Evolutionary conservation across 768 basidiomycete genomes (phyloP).

Genomic region (Boletus rubropictus): DNA sequence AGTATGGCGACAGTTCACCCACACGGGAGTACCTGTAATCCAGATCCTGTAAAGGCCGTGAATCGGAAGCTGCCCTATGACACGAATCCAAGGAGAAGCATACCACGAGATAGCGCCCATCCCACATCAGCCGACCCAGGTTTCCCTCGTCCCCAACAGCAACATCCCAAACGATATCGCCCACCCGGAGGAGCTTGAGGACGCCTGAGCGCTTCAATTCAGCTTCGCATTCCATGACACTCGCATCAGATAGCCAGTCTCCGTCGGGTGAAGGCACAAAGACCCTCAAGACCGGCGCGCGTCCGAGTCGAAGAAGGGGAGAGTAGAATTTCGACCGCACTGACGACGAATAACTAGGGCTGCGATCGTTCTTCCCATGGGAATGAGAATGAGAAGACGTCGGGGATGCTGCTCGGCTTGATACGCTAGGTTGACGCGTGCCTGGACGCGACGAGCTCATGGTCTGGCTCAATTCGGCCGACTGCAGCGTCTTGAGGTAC

Average conservation of each 20-base stretch:
- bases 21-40: constrained; percentile 74
- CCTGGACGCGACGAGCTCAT: constrained; percentile 9
- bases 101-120: constrained; percentile 83
- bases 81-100: constrained; percentile 27
- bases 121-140: constrained; percentile 79
- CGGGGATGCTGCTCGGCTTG: constrained; percentile 65
- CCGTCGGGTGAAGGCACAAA: constrained; percentile 86
- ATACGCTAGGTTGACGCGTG: constrained; percentile 36
- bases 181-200: constrained; percentile 54
- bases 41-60: constrained; percentile 53
- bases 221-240: constrained; percentile 75
- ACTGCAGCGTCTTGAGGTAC: constrained; percentile 14
- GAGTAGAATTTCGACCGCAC: constrained; percentile 47
- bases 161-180: constrained; percentile 84
- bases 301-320: constrained; percentile 61
- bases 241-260: constrained; percentile 78
- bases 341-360: constrained; percentile 21
- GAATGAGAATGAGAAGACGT: constrained; percentile 40
- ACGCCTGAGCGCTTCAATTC: constrained; percentile 58
- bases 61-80: background rate
- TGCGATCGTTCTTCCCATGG: constrained; percentile 27
- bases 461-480: background rate
- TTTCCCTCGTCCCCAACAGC: constrained; percentile 86
- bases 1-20: constrained; percentile 75
- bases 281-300: constrained; percentile 72